These are phyloP conservation scores for Iberis pinnata DNA, from an alignment of 345 rosid species.

Conservation along the genomic window DNA sequence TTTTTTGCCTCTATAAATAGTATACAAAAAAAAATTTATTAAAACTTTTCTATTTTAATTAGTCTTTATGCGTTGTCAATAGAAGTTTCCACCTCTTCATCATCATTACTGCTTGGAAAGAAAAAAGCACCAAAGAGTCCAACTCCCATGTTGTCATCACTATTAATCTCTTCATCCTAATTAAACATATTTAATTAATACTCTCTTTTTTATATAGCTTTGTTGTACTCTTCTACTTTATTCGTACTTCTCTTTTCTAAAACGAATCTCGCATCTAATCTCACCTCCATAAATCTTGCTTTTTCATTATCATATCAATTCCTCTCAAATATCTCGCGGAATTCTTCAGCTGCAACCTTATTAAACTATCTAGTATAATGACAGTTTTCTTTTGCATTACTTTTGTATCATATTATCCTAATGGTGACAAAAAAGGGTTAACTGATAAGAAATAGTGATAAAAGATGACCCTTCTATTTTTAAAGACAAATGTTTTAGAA, in stretches of 20 bases:
- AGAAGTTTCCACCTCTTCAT: constrained; percentile 15
- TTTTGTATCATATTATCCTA: background rate
- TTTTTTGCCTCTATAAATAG: constrained; percentile 23
- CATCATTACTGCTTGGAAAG: constrained; percentile 33
- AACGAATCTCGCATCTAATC: constrained; percentile 34
- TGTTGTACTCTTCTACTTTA: constrained; percentile 27
- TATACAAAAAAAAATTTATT: background rate
- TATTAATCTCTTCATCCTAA: constrained; percentile 5
- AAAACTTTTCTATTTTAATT: constrained; percentile 1
- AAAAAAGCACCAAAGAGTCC: constrained; percentile 25
- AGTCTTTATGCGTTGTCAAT: constrained; percentile 35
- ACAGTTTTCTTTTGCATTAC: background rate
- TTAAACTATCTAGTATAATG: background rate
- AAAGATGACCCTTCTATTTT: too few species aligned
- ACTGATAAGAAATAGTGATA: too few species aligned
- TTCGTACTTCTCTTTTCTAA: constrained; percentile 26
- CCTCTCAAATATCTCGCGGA: constrained; percentile 13
- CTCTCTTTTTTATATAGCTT: constrained; percentile 8
- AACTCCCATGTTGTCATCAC: constrained; percentile 35
- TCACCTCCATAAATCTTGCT: constrained; percentile 28
- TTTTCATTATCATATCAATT: constrained; percentile 16
- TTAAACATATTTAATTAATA: constrained; percentile 24
- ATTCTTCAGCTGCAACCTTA: constrained; percentile 8
- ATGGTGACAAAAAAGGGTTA: background rate
- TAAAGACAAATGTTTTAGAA: too few species aligned